These are phyloP conservation scores for Simplicillium aogashimaense DNA, from an alignment of 2,329 filamentous ascomycete species.

Conservation along the genomic window DNA sequence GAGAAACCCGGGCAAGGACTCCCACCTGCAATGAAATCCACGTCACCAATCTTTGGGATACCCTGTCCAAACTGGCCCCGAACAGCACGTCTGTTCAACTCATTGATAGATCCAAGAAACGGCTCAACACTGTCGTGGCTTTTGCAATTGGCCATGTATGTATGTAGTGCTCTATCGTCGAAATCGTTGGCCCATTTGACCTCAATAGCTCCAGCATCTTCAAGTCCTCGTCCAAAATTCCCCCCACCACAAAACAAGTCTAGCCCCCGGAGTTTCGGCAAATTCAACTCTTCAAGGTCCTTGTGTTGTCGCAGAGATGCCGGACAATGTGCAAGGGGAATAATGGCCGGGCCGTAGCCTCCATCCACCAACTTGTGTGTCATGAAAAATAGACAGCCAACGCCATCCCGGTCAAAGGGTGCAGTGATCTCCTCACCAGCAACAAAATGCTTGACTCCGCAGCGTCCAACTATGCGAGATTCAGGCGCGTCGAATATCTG, in stretches of 20 bases:
- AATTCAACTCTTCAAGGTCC: conserved; percentile 24
- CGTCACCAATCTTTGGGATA: conserved; percentile 49
- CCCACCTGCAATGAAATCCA: conserved; percentile 62
- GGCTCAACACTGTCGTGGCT: conserved; percentile 32
- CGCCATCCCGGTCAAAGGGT: conserved; percentile 57
- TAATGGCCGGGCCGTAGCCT: background rate
- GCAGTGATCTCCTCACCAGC: conserved; percentile 35
- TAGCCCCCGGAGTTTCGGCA: conserved; percentile 43
- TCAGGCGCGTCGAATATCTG: conserved; percentile 25
- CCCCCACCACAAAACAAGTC: conserved; percentile 74
- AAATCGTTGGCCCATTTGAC: conserved; percentile 63
- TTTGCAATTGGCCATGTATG: conserved; percentile 58
- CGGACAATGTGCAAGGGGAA: conserved; percentile 25
- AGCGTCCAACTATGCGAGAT: conserved; percentile 40
- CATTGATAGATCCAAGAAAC: conserved; percentile 64
- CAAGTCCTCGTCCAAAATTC: conserved; percentile 66
- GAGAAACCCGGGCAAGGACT: conserved; percentile 76
- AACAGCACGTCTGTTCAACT: conserved; percentile 48
- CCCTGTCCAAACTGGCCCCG: conserved; percentile 31
- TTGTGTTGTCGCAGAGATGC: conserved; percentile 42
- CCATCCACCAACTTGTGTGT: conserved; percentile 22
- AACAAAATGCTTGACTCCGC: conserved; percentile 47
- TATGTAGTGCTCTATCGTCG: conserved; percentile 53
- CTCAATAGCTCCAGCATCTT: conserved; percentile 57
- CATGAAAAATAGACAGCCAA: conserved; percentile 57